Base-by-base conservation (phyloP, 2,329 filamentous ascomycete species). In the Cercospora beticola region DNA sequence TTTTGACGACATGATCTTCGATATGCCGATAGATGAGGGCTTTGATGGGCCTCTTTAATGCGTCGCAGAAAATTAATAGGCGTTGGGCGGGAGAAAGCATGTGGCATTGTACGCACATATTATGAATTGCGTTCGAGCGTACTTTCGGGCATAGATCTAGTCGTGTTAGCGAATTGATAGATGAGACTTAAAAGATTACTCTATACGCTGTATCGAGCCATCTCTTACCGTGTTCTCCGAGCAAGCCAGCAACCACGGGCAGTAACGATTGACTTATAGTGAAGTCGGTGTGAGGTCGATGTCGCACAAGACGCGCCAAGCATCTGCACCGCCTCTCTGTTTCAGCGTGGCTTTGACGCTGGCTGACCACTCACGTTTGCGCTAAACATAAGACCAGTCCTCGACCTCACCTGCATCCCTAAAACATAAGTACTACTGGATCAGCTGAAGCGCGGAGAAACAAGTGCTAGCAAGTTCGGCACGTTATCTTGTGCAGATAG, bases 11-110 rank as follows among this genome's bases (percentile, higher is more conserved):
- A 67, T 64, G 66, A 68, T 74, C 1, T 77, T 76, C 46, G 74
- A 77, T 66, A 74, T 76, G 73, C 69, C 71, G 16, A 21, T 75
- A 36, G 73, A 73, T 56, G 70, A 71, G 30, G 23, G 49, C 16
- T 56, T 56, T 56, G 49, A 56, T 14, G 49, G 23, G 12, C 12
- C 10, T 23, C 23, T 56, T 6, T 30, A 56, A 56, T 56, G 49
- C 23, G 21, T 28, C 23, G 12, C 14, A 28, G 14, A 28, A 14
- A 28, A 2, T n/a, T 30, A 2, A 28, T 28, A 56, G 23, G 23
- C 10, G 21, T 4, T 28, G 49, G 49, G 12, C 49, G 7, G 23
- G 6, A 28, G 26, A 49, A 30, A 28, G 49, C 8, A 56, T 56
- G 23, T 12, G 23, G 16, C 6, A 28, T 56, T 26, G 21, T 56